Percentiles rank a stretch among this genome's conserved stretches.
Evolutionary conservation across 768 basidiomycete genomes (phyloP).

Genomic region (Suillus sp.): DNA sequence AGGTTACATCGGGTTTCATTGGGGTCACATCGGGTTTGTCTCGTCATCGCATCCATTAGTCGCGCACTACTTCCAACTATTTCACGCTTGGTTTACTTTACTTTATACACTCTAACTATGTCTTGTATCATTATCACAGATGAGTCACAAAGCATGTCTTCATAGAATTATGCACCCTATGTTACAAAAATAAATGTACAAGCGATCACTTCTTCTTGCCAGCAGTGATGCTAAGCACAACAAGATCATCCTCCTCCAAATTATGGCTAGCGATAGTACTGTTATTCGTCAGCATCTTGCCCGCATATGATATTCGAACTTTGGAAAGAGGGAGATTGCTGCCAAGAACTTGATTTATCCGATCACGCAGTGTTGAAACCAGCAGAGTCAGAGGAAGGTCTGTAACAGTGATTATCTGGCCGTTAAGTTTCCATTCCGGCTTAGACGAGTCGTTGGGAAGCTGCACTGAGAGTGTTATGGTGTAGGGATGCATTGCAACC

Average conservation of each 20-base stretch:
- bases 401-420: constrained; percentile 70
- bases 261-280: constrained; percentile 86
- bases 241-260: constrained; percentile 85
- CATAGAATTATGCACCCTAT: constrained; percentile 12
- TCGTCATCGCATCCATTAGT: neutral
- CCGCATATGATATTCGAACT: constrained; percentile 76
- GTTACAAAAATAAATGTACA: constrained; percentile 3
- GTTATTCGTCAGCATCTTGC: constrained; percentile 86
- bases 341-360: constrained; percentile 77
- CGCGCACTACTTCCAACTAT: constrained; percentile 11
- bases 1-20: neutral
- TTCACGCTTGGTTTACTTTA: neutral
- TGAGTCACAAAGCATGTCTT: neutral
- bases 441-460: constrained; percentile 81
- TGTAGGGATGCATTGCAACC: constrained; percentile 89
- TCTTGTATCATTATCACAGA: neutral
- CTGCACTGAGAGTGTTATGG: constrained; percentile 84
- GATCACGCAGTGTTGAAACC: constrained; percentile 88
- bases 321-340: constrained; percentile 79
- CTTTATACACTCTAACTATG: neutral
- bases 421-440: constrained; percentile 93
- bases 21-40: neutral
- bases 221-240: constrained; percentile 78
- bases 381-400: constrained; percentile 84
- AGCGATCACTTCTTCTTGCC: constrained; percentile 64